Conservation (phyloP, 2,329 filamentous ascomycete species). For the Nigrospora osmanthi region DNA sequence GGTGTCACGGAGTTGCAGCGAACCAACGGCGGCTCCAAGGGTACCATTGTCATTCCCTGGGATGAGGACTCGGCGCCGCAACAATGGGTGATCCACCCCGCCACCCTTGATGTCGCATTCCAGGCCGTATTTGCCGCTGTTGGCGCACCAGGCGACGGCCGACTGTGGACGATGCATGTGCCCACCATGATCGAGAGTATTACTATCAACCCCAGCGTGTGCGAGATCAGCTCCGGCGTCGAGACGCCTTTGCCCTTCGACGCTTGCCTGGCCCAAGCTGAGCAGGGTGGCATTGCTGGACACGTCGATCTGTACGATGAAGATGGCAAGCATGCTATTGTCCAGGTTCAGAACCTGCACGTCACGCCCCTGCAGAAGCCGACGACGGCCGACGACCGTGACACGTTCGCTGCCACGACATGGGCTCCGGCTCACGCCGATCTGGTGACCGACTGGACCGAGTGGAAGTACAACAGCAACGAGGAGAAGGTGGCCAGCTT, state of each 20-base stretch:
- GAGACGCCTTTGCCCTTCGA: not conserved
- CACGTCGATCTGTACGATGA: not conserved
- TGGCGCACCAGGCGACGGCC: conserved; percentile 22
- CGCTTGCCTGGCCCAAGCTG: not conserved
- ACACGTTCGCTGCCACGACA: conserved; percentile 10
- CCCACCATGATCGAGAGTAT: conserved; percentile 12
- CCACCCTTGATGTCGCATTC: conserved; percentile 24
- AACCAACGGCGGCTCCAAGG: conserved; percentile 1
- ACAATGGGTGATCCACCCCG: conserved; percentile 25
- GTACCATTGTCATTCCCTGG: not conserved
- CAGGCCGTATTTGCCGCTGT: conserved; percentile 25
- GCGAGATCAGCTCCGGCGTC: not conserved
- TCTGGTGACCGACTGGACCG: conserved; percentile 1
- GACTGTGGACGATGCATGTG: conserved; percentile 22
- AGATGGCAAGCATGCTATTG: not conserved
- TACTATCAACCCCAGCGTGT: not conserved
- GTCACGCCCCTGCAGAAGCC: conserved; percentile 6
- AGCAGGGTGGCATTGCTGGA: not conserved
- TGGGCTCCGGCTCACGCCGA: conserved; percentile 6
- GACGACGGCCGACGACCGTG: conserved; percentile 5
- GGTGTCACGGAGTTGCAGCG: conserved; percentile 4
- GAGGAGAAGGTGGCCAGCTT: conserved; percentile 5
- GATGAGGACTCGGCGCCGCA: conserved; percentile 9
- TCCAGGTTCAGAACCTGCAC: conserved; percentile 7
- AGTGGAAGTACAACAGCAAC: not conserved